Base-by-base conservation (phyloP, 2,329 filamentous ascomycete genomes). In the Paramyrothecium sp. region DNA sequence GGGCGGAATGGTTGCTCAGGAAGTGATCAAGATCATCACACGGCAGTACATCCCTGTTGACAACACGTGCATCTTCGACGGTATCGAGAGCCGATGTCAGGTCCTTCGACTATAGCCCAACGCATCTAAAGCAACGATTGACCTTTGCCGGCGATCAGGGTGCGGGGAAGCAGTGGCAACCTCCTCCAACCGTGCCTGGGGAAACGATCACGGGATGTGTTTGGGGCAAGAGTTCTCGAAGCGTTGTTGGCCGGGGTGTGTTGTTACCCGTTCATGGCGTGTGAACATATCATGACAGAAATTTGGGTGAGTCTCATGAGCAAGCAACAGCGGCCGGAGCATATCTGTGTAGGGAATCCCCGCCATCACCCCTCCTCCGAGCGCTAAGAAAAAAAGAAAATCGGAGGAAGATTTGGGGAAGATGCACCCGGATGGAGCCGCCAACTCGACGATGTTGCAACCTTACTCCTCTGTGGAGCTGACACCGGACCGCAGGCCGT, bases 1-100 rank as follows among this genome's bases (percentile, higher is more conserved):
- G 1, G 96, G 95, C 30, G 96, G 95, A 3, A 89, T 99, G 78
- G 89, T 96, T 51, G 92, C 94, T n/a, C 96, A 99, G 74, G 95
- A 99, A 76, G 86, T 94, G 61, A 96, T 99, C 77, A 99, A 99
- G 72, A 85, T 94, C 57, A 84, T 90, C 65, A 90, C 88, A 13
- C 86, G 86, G 67, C 88, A 90, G 75, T 90, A 90, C 73, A 79
- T 89, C 48, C 87, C 88, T 22, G 83, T 89, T 61, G 86, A 90
- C 65, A 89, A 89, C 71, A 88, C 85, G 17, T 89, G 87, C 68
- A 79, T 90, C 60, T 89, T 88, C 64, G 87, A 90, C 75, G 88
- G 87, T 21, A 86, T 90, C 61, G 77, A 75, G 58, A 87, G 85
- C 71, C 82, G 83, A 60, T 84, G 81, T 64, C 82, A 86, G 69